These are phyloP conservation scores for Spathaspora gorwiae DNA, from an alignment of 805 yeast species.

Conservation along the genomic window DNA sequence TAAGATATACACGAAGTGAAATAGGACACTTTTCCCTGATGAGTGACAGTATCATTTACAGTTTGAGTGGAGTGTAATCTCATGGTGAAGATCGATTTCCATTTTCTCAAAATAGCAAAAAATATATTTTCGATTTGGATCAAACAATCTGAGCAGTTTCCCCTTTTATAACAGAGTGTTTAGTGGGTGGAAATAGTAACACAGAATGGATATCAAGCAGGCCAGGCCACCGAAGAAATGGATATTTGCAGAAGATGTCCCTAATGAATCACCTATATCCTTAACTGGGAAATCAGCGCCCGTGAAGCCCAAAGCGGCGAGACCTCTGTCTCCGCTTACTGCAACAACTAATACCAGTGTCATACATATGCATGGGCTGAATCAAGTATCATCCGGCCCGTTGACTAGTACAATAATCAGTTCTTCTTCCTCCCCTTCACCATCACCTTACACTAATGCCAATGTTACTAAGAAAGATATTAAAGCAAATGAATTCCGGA, in stretches of 20 bases:
- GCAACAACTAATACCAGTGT: slow-evolving; percentile 1
- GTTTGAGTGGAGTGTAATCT: too few relatives aligned
- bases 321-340: not conserved
- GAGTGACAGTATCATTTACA: too few relatives aligned
- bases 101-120: too few relatives aligned
- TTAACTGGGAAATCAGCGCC: not conserved
- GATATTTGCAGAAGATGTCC: not conserved
- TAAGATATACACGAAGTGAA: not conserved
- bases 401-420: too few relatives aligned
- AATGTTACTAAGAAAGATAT: slow-evolving; percentile 1
- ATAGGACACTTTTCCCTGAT: too few relatives aligned
- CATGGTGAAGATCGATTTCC: too few relatives aligned
- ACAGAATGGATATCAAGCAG: too few relatives aligned
- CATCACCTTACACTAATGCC: not conserved
- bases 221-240: too few relatives aligned
- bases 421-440: not conserved
- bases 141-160: too few relatives aligned
- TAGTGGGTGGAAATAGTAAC: too few relatives aligned
- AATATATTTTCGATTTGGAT: too few relatives aligned
- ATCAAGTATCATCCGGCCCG: not conserved
- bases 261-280: not conserved
- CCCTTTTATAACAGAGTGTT: too few relatives aligned
- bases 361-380: not conserved
- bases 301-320: not conserved
- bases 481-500: not conserved